These are phyloP conservation scores for Grosmannia penicillata DNA, from an alignment of 2,329 filamentous ascomycete species.

Conservation along the genomic window DNA sequence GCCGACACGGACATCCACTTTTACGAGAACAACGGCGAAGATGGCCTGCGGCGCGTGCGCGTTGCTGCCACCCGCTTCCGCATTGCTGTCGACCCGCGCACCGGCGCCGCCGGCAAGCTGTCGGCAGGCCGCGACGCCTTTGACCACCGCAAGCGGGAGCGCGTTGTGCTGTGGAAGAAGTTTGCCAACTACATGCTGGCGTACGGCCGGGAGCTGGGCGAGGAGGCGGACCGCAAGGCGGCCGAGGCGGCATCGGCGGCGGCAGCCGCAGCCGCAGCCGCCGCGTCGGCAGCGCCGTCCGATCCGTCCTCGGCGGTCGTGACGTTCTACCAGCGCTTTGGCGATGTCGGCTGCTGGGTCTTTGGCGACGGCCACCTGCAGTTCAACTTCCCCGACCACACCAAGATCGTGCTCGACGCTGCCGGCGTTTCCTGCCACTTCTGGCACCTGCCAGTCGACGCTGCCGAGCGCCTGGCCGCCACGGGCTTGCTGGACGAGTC, in stretches of 20 bases:
- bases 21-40: slow-evolving; percentile 55
- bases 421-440: slow-evolving; percentile 66
- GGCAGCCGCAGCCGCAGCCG: neutral
- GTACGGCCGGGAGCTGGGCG: slow-evolving; percentile 56
- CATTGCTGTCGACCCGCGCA: slow-evolving; percentile 32
- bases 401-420: slow-evolving; percentile 65
- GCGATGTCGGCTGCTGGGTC: slow-evolving; percentile 68
- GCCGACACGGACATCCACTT: slow-evolving; percentile 43
- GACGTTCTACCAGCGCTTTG: slow-evolving; percentile 68
- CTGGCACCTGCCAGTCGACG: slow-evolving; percentile 59
- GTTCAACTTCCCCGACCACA: slow-evolving; percentile 83
- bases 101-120: slow-evolving; percentile 47
- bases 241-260: slow-evolving; percentile 10
- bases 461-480: slow-evolving; percentile 47
- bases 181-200: slow-evolving; percentile 62
- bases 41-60: slow-evolving; percentile 47
- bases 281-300: neutral
- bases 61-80: slow-evolving; percentile 49
- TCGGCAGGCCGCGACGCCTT: slow-evolving; percentile 47
- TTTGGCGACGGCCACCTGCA: slow-evolving; percentile 66
- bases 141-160: slow-evolving; percentile 50
- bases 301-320: slow-evolving; percentile 35
- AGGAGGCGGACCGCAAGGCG: slow-evolving; percentile 5
- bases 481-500: slow-evolving; percentile 55
- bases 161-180: slow-evolving; percentile 56